Conservation (phyloP, 164 flowering plant genomes). For the Litsea cubeba region DNA sequence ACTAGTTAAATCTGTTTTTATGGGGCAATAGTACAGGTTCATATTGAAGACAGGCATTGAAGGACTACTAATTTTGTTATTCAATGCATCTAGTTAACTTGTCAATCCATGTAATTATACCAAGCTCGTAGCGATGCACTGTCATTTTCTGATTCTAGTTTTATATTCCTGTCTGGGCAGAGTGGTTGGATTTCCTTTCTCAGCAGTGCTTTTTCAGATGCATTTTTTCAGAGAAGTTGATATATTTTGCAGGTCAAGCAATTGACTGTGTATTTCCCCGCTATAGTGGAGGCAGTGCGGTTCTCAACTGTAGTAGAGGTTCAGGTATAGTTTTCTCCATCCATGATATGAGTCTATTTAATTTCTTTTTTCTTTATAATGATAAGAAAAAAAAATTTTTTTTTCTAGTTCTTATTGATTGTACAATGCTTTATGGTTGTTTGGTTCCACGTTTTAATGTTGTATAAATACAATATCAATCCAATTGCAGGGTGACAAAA, state of each 20-base stretch:
- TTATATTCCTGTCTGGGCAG: too few species aligned
- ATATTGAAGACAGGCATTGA: too few species aligned
- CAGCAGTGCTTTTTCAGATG: background rate
- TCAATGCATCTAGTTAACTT: too few species aligned
- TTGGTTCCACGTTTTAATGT: background rate
- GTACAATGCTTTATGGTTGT: background rate
- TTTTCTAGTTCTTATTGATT: background rate
- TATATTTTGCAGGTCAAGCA: conserved; percentile 46
- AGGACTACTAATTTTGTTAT: too few species aligned
- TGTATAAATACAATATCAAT: background rate
- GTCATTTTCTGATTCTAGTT: too few species aligned
- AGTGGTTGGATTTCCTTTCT: background rate
- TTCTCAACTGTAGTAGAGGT: conserved; percentile 53
- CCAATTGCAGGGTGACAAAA: conserved; percentile 45
- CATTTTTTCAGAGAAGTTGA: background rate
- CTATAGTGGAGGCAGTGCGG: conserved; percentile 50
- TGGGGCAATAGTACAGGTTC: too few species aligned
- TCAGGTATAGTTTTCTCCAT: conserved; percentile 33
- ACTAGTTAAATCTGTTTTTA: too few species aligned
- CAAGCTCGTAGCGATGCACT: too few species aligned
- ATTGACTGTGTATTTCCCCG: conserved; percentile 36
- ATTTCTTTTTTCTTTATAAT: background rate
- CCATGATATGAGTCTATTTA: background rate
- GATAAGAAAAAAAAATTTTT: too few species aligned
- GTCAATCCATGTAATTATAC: too few species aligned